Conservation (phyloP, 345 rosid species). For the Dovyalis caffra region DNA sequence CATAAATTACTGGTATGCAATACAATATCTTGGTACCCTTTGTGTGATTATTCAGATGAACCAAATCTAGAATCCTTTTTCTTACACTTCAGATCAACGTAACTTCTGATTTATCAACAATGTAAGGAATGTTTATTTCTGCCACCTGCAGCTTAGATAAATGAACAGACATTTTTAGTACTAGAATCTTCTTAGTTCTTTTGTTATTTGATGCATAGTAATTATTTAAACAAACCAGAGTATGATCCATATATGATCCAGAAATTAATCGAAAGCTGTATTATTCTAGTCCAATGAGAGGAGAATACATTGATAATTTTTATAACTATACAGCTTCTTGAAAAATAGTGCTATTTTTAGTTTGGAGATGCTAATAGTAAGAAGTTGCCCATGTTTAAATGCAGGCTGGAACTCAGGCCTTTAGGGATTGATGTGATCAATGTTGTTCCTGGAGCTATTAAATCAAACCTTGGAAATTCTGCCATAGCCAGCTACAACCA, state of each 20-base stretch:
- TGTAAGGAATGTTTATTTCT: neutral
- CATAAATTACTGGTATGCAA: neutral
- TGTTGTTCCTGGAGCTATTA: conserved; percentile 78
- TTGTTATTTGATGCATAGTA: too few species aligned
- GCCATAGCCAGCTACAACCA: conserved; percentile 48
- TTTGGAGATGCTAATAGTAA: neutral
- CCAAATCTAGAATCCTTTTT: neutral
- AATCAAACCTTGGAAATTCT: conserved; percentile 73
- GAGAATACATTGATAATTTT: too few species aligned
- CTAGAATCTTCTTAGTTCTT: too few species aligned
- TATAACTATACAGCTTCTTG: neutral
- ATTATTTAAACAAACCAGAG: too few species aligned
- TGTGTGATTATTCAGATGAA: neutral
- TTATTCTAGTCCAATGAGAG: too few species aligned
- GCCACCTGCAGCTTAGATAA: neutral
- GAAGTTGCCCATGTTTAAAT: neutral
- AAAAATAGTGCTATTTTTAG: neutral
- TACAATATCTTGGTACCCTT: neutral
- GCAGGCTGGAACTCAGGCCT: conserved; percentile 76
- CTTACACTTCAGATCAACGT: neutral
- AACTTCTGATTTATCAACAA: neutral
- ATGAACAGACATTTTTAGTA: neutral
- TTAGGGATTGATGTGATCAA: conserved; percentile 74
- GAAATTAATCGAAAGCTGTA: too few species aligned
- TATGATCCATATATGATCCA: too few species aligned